Base-by-base conservation (phyloP, 2,329 filamentous ascomycete species). In the Paracorniculantispora psalliotae region DNA sequence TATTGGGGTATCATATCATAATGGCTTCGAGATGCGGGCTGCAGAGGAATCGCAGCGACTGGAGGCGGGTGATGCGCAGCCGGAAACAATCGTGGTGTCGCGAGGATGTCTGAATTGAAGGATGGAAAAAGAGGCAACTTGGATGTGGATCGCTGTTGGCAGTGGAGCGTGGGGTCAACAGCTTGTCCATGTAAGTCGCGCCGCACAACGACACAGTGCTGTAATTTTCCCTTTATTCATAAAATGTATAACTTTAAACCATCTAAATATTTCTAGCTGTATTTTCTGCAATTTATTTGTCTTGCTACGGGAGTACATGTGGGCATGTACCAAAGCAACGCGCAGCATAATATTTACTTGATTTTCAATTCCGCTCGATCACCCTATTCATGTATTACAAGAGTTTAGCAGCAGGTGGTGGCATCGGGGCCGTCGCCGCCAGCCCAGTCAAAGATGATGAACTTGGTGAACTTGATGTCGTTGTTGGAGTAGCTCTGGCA, bases 371-470 rank as follows among this genome's bases (percentile, higher is more conserved):
- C n/a, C n/a, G n/a, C n/a, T n/a, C n/a, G n/a, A n/a, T n/a, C n/a
- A n/a, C n/a, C n/a, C n/a, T n/a, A 35, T 39, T 9, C 15, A 26
- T 41, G 17, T 19, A 23, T n/a, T 19, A 21, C 23, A 15, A 3
- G 9, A 28, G 9, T 19, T 9, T 60, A 60, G 53, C 59, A 60
- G 59, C 59, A 60, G 9, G 59, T 60, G 39, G 59, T 52, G 6
- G 52, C 17, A 15, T 57, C 59, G 30, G 64, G 59, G 26, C 49
- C 60, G 54, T 60, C 53, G 47, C 56, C 59, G 19, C 49, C 53
- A 13, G 49, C 63, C 52, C 59, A 55, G 59, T 60, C 59, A 35
- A 62, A 59, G 55, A 62, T 52, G 61, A 61, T 62, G 41, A 62
- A 57, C 39, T 56, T 57, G 53, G 33, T 62, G 41, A 60, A 60